phyloP scores from a whole-genome alignment of 371 early-diverging fungal species.

The Phascolomyces articulosus region DNA sequence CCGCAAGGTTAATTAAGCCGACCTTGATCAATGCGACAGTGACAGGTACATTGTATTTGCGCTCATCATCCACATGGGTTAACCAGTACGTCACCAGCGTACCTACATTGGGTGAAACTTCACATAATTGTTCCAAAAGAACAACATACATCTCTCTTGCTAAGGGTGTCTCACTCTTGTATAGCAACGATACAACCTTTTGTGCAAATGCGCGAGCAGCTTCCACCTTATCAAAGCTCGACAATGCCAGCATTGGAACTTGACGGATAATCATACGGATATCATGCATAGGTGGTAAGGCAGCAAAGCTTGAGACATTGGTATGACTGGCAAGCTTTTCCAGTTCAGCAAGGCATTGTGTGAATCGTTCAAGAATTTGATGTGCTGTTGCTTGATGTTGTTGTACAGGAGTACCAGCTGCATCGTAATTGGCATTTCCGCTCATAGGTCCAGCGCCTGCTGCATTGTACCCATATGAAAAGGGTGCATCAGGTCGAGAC shows the following conservation, averaged over 20 bases:
- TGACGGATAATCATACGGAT: slow-evolving; percentile 75
- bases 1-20: slow-evolving; percentile 73
- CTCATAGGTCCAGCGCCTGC: background rate
- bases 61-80: slow-evolving; percentile 91
- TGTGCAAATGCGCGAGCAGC: slow-evolving; percentile 82
- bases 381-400: slow-evolving; percentile 36
- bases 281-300: slow-evolving; percentile 80
- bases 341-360: slow-evolving; percentile 74
- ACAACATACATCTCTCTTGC: slow-evolving; percentile 83
- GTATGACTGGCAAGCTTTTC: slow-evolving; percentile 71
- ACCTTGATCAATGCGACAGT: slow-evolving; percentile 81
- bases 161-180: slow-evolving; percentile 73
- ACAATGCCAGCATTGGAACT: slow-evolving; percentile 67
- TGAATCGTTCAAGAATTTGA: slow-evolving; percentile 72
- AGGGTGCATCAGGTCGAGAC: slow-evolving; percentile 14
- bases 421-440: slow-evolving; percentile 10
- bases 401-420: background rate
- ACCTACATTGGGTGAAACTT: slow-evolving; percentile 73
- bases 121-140: slow-evolving; percentile 81
- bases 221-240: slow-evolving; percentile 78
- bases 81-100: slow-evolving; percentile 92
- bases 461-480: slow-evolving; percentile 16
- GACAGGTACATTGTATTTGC: slow-evolving; percentile 87
- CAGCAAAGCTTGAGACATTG: slow-evolving; percentile 59
- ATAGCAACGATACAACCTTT: slow-evolving; percentile 83